Base-by-base conservation (phyloP, 1,284 basidiomycete species). In the Sanguinoderma infundibulare region DNA sequence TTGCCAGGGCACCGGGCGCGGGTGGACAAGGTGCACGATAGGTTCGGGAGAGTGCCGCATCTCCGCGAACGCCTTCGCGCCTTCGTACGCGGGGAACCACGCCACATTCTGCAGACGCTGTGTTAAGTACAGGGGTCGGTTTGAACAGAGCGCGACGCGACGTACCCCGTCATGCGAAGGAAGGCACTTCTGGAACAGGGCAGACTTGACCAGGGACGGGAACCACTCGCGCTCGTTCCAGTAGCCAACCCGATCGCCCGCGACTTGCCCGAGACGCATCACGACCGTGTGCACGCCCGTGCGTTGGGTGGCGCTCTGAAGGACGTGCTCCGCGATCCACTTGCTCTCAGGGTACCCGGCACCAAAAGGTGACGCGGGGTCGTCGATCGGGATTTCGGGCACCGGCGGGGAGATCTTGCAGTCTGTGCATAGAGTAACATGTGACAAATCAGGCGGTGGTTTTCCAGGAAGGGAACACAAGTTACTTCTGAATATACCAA, bases 191-290 rank as follows among this genome's bases (percentile, higher is more conserved):
- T 78, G 65, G 14, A 68, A 63, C 1, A 71, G 42, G 20, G 72
- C 72, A 0, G 75, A 74, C 58, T 77, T 74, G 36, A 82, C 71
- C 2, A 83, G 70, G 42, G 74, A 71, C 1, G 81, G 81, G 9
- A 82, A 68, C 81, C 81, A 83, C 56, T 84, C 81, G 15, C 68
- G 72, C 40, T 72, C 67, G 47, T 76, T 78, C 82, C 83, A 83
- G 15, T 71, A 72, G 2, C 82, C 82, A 54, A 73, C 76, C n/a
- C 60, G 58, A 9, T 68, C 63, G 2, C 81, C 79, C 30, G 73
- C 72, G 22, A 83, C 68, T 64, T 83, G 81, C 2, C 81, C 81
- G 34, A 83, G 73, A 15, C 81, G 75, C 14, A 81, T 72, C 6
- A 78, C 69, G 24, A 74, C 64, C 0, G 75, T 66, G 8, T 63